Evolutionary conservation across 2,329 filamentous ascomycete genomes (phyloP).

Genomic region (Fusarium nurragi): DNA sequence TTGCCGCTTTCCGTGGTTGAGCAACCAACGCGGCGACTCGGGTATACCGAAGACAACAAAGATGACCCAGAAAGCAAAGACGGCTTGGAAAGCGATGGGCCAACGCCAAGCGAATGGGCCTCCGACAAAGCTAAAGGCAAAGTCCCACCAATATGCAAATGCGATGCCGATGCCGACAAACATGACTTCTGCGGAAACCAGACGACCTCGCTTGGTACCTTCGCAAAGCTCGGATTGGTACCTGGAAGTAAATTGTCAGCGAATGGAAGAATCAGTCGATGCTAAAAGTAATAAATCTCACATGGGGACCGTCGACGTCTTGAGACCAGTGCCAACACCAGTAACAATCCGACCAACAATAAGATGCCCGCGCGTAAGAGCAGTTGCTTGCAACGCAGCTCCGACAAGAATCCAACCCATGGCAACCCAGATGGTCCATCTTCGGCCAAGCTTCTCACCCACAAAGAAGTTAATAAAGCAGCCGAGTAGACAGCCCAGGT

Average conservation of each 20-base stretch:
- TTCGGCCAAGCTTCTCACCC: conserved; percentile 60
- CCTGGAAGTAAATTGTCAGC: neutral
- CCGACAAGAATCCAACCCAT: conserved; percentile 66
- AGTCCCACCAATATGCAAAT: conserved; percentile 55
- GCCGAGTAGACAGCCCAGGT: conserved; percentile 56
- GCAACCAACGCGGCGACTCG: conserved; percentile 54
- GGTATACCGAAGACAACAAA: conserved; percentile 52
- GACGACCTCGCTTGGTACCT: conserved; percentile 56
- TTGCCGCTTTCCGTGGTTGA: conserved; percentile 48
- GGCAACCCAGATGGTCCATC: conserved; percentile 65
- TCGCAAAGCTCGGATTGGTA: conserved; percentile 52
- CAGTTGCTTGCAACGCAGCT: conserved; percentile 64
- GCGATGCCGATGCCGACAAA: conserved; percentile 53
- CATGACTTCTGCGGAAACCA: conserved; percentile 59
- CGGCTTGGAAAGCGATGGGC: conserved; percentile 46
- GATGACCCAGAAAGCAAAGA: conserved; percentile 48
- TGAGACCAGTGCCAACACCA: conserved; percentile 58
- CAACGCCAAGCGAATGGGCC: conserved; percentile 42
- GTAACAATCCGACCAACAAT: conserved; percentile 60
- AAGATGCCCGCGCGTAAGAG: conserved; percentile 56
- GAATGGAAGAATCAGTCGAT: fast-evolving
- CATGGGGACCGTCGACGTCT: conserved; percentile 52
- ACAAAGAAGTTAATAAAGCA: conserved; percentile 56
- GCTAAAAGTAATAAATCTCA: neutral
- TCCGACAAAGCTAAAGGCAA: conserved; percentile 47